Evolutionary conservation across 2,329 filamentous ascomycete genomes (phyloP).

Genomic region (Cucurbitaria berberidis): DNA sequence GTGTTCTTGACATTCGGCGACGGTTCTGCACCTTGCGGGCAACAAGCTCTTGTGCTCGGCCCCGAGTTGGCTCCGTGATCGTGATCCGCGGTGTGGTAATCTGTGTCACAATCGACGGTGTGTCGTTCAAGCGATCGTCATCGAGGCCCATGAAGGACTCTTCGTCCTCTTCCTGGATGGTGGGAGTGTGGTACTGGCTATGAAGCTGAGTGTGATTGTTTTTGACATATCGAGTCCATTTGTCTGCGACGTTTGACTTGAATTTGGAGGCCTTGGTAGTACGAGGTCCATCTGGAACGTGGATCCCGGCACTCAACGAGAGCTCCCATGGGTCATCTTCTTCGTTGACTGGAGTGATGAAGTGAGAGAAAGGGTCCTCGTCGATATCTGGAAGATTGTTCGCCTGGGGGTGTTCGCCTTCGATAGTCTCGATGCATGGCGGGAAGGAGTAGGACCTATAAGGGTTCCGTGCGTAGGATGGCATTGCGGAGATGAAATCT

Average conservation of each 20-base stretch:
- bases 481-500: slow-evolving; percentile 38
- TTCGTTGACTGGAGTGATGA: slow-evolving; percentile 50
- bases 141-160: slow-evolving; percentile 48
- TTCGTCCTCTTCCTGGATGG: slow-evolving; percentile 42
- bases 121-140: slow-evolving; percentile 41
- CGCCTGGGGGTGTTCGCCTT: slow-evolving; percentile 22
- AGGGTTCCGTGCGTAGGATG: slow-evolving; percentile 38
- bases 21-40: slow-evolving; percentile 38
- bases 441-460: slow-evolving; percentile 45
- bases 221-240: slow-evolving; percentile 51
- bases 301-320: slow-evolving; percentile 49
- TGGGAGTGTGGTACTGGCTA: slow-evolving; percentile 37
- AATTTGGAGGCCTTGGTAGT: slow-evolving; percentile 47
- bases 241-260: slow-evolving; percentile 47
- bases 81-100: slow-evolving; percentile 36
- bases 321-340: slow-evolving; percentile 50
- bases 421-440: slow-evolving; percentile 40
- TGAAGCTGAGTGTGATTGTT: slow-evolving; percentile 43
- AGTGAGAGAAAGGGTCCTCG: slow-evolving; percentile 53
- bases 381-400: slow-evolving; percentile 49
- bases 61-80: slow-evolving; percentile 43
- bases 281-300: slow-evolving; percentile 34
- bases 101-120: slow-evolving; percentile 37
- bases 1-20: slow-evolving; percentile 43
- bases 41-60: slow-evolving; percentile 46